Conservation (phyloP, 306 rosid species). For the Rosa rugosa region DNA sequence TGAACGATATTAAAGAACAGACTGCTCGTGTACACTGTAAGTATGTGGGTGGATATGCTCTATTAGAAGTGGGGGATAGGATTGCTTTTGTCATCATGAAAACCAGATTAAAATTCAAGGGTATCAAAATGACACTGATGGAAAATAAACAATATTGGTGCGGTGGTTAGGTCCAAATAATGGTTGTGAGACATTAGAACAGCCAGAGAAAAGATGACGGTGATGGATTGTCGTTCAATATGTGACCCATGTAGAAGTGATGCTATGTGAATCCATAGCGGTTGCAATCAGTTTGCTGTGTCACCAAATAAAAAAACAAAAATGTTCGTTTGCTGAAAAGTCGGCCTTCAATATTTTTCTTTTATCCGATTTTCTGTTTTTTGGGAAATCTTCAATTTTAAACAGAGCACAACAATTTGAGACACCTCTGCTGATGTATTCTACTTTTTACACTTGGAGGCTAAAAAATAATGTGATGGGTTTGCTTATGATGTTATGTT, state of each 20-base stretch:
- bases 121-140: not conserved
- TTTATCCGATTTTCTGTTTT: not conserved
- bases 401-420: not conserved
- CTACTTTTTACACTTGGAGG: too few species aligned
- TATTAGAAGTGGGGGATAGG: not conserved
- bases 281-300: not conserved
- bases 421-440: too few species aligned
- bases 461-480: too few species aligned
- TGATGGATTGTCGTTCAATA: too few species aligned
- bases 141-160: conserved; percentile 1
- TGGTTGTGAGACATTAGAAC: too few species aligned
- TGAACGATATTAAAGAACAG: not conserved
- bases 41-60: not conserved
- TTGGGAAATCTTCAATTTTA: not conserved
- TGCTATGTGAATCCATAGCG: too few species aligned
- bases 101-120: not conserved
- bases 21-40: not conserved
- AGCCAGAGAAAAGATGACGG: too few species aligned
- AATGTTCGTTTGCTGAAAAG: not conserved
- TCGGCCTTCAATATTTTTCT: not conserved
- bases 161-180: not conserved
- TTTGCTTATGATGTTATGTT: too few species aligned
- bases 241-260: not conserved
- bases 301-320: too few species aligned
- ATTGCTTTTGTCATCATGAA: not conserved